Conservation (phyloP, 441 rosid species). For the Omphalea diandra region DNA sequence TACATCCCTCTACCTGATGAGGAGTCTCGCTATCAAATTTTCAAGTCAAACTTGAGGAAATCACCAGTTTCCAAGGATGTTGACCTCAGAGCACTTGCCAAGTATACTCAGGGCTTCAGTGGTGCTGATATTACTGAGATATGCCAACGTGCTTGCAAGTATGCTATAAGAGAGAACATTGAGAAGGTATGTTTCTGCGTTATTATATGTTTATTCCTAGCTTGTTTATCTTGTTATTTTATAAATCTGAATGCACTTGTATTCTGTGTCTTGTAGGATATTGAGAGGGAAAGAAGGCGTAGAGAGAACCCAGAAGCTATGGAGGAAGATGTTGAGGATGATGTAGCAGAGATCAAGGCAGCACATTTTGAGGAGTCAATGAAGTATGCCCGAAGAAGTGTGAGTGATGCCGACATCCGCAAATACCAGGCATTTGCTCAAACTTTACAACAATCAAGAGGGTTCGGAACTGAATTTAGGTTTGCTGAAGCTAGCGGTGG, state of each 20-base stretch:
- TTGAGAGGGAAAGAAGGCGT: slow-evolving; percentile 61
- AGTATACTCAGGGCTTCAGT: slow-evolving; percentile 64
- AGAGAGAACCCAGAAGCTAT: slow-evolving; percentile 64
- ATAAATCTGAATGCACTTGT: neutral
- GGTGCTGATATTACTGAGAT: slow-evolving; percentile 82
- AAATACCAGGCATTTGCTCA: slow-evolving; percentile 77
- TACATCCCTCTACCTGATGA: slow-evolving; percentile 79
- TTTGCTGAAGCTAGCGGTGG: slow-evolving; percentile 34
- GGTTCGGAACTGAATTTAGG: slow-evolving; percentile 66
- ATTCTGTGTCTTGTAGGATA: slow-evolving; percentile 39
- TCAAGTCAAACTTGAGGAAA: slow-evolving; percentile 66
- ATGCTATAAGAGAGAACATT: slow-evolving; percentile 71
- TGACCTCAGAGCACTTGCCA: slow-evolving; percentile 64
- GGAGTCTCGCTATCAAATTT: slow-evolving; percentile 64
- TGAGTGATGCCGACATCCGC: slow-evolving; percentile 74
- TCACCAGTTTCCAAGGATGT: slow-evolving; percentile 68
- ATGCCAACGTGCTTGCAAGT: slow-evolving; percentile 73
- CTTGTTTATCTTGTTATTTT: neutral
- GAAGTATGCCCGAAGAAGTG: slow-evolving; percentile 73
- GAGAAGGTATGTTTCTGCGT: slow-evolving; percentile 46
- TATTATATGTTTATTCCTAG: neutral
- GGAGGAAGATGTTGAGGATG: slow-evolving; percentile 73
- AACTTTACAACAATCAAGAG: slow-evolving; percentile 72
- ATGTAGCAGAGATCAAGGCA: slow-evolving; percentile 62
- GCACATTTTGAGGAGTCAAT: slow-evolving; percentile 76